phyloP scores from a whole-genome alignment of 2,329 filamentous ascomycete species.

The Ascochyta clinopodiicola region DNA sequence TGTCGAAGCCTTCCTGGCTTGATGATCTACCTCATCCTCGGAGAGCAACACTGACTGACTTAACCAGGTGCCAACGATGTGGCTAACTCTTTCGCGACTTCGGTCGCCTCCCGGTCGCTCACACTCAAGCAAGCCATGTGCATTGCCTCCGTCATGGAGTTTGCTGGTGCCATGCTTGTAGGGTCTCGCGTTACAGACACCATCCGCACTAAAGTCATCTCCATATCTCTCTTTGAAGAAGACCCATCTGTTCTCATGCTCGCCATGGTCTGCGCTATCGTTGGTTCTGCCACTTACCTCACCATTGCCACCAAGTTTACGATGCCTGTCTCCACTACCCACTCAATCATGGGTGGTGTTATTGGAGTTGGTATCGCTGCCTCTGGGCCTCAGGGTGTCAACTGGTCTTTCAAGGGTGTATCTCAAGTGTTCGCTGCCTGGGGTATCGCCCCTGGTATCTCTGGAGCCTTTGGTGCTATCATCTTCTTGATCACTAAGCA shows the following conservation, averaged over 20 bases:
- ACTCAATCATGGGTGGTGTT: slow-evolving; percentile 54
- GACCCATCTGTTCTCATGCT: slow-evolving; percentile 59
- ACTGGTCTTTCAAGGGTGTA: slow-evolving; percentile 65
- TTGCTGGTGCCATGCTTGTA: slow-evolving; percentile 53
- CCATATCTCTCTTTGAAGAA: slow-evolving; percentile 52
- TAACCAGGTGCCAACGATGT: slow-evolving; percentile 57
- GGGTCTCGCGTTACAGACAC: slow-evolving; percentile 53
- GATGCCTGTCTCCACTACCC: slow-evolving; percentile 62
- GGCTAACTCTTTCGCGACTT: slow-evolving; percentile 58
- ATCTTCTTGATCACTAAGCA: slow-evolving; percentile 66
- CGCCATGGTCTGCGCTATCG: slow-evolving; percentile 62
- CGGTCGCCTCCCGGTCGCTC: slow-evolving; percentile 55
- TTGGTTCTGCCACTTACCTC: slow-evolving; percentile 60
- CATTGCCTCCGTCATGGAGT: slow-evolving; percentile 54
- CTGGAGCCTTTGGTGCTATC: slow-evolving; percentile 60
- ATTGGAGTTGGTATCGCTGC: slow-evolving; percentile 57
- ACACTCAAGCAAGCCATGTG: slow-evolving; percentile 57
- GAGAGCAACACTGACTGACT: not conserved
- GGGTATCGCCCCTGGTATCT: slow-evolving; percentile 65
- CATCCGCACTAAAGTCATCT: slow-evolving; percentile 57
- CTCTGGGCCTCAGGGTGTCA: slow-evolving; percentile 60
- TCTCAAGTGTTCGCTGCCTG: slow-evolving; percentile 65
- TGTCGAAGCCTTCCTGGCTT: not conserved
- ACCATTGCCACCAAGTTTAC: slow-evolving; percentile 60
- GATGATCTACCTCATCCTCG: not conserved